Conservation (phyloP, 2,329 filamentous ascomycete genomes). For the Cladosporium sp. region DNA sequence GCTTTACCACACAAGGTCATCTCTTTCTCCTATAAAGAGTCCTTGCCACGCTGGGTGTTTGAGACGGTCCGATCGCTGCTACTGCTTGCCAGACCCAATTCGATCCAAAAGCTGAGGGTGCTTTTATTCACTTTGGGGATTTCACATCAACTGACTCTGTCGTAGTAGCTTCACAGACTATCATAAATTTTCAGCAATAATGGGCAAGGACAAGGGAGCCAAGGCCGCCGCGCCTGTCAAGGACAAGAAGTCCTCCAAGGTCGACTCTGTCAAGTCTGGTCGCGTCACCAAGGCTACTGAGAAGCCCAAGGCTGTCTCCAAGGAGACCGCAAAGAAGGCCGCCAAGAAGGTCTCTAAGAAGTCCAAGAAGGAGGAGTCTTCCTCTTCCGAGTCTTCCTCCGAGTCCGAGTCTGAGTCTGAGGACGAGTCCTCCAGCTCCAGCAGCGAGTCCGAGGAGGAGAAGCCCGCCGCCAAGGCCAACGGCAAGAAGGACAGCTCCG, state of each 20-base stretch:
- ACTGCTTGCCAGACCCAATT: slow-evolving; percentile 12
- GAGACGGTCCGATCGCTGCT: slow-evolving; percentile 28
- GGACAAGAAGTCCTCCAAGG: slow-evolving; percentile 24
- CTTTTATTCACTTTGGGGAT: slow-evolving; percentile 18
- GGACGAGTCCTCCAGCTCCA: slow-evolving; percentile 29
- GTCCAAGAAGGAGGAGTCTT: slow-evolving; percentile 47
- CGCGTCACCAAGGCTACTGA: slow-evolving; percentile 64
- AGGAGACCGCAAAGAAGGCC: slow-evolving; percentile 49
- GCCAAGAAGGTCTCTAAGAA: slow-evolving; percentile 43
- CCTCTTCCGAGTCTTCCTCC: slow-evolving; percentile 26
- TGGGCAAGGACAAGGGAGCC: slow-evolving; percentile 43
- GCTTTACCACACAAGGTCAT: slow-evolving; percentile 35
- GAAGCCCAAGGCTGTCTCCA: slow-evolving; percentile 54
- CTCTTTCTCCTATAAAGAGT: slow-evolving; percentile 25
- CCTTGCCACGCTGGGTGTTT: slow-evolving; percentile 30
- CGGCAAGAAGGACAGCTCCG: slow-evolving; percentile 18
- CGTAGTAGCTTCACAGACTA: slow-evolving; percentile 18
- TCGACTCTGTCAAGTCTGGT: slow-evolving; percentile 55
- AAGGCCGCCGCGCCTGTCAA: slow-evolving; percentile 27
- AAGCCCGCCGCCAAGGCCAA: slow-evolving; percentile 25
- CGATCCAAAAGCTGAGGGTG: slow-evolving; percentile 18
- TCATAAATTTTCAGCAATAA: slow-evolving; percentile 32
- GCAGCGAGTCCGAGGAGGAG: slow-evolving; percentile 36
- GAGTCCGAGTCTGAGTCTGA: slow-evolving; percentile 10
- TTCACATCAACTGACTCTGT: slow-evolving; percentile 16